These are phyloP conservation scores for Colletotrichum melonis DNA, from an alignment of 2,329 filamentous ascomycete genomes.

Conservation along the genomic window DNA sequence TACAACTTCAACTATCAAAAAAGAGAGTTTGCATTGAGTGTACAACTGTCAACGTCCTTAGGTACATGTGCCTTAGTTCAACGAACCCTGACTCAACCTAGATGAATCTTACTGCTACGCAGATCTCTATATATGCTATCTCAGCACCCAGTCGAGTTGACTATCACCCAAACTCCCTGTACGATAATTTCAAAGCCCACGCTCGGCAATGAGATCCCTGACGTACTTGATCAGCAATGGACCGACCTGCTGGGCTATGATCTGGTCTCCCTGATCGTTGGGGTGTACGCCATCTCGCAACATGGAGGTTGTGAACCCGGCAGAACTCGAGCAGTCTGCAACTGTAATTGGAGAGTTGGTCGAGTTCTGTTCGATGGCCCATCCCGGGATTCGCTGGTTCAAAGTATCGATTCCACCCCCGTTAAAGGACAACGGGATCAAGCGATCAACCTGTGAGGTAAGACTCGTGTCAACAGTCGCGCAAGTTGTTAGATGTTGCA, in stretches of 20 bases:
- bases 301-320: slow-evolving; percentile 46
- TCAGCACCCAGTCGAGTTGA: background rate
- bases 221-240: slow-evolving; percentile 48
- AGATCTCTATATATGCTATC: background rate
- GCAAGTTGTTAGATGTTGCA: background rate
- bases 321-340: slow-evolving; percentile 49
- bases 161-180: no score
- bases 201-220: slow-evolving; percentile 32
- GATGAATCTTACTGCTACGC: no score
- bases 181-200: background rate
- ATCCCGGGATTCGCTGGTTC: slow-evolving; percentile 51
- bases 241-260: slow-evolving; percentile 46
- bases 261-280: slow-evolving; percentile 47
- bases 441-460: slow-evolving; percentile 47
- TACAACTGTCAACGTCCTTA: no score
- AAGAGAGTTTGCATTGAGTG: no score
- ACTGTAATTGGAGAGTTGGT: slow-evolving; percentile 52
- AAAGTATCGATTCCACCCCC: slow-evolving; percentile 44
- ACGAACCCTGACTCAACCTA: no score
- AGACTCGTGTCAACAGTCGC: background rate
- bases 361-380: slow-evolving; percentile 48
- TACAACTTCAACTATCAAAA: no score
- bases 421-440: slow-evolving; percentile 50
- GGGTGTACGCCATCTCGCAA: slow-evolving; percentile 55
- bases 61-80: no score